phyloP scores from a whole-genome alignment of 2,329 filamentous ascomycete species.

The Colletotrichum camelliae region DNA sequence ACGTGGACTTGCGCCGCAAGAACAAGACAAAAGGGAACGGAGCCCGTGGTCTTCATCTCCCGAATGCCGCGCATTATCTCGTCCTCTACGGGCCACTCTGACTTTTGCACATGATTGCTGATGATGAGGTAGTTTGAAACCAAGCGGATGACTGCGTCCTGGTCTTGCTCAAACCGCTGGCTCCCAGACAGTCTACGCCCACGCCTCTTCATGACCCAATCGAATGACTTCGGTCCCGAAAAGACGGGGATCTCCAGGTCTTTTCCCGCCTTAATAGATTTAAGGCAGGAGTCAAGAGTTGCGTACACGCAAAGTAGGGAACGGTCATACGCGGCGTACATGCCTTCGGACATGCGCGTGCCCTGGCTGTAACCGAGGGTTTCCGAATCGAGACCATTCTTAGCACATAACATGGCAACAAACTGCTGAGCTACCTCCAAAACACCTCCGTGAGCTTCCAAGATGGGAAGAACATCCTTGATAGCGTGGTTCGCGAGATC shows the following conservation, averaged over 20 bases:
- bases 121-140: not conserved
- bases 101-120: not conserved
- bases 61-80: not conserved
- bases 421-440: not conserved
- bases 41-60: not conserved
- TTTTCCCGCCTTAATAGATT: not conserved
- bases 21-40: not conserved
- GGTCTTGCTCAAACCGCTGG: not conserved
- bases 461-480: not conserved
- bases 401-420: not conserved
- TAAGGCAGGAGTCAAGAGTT: rapidly evolving
- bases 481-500: not conserved
- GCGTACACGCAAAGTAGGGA: not conserved
- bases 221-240: not conserved
- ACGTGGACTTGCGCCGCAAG: not conserved
- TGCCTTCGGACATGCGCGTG: not conserved
- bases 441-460: not conserved
- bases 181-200: not conserved
- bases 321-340: not conserved
- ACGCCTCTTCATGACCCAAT: not conserved
- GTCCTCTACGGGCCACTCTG: not conserved
- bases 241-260: rapidly evolving
- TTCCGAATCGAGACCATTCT: rapidly evolving
- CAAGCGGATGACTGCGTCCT: not conserved
- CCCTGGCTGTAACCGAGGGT: not conserved